Conservation (phyloP, 202 grass and related monocot species). For the Carex arenaria region DNA sequence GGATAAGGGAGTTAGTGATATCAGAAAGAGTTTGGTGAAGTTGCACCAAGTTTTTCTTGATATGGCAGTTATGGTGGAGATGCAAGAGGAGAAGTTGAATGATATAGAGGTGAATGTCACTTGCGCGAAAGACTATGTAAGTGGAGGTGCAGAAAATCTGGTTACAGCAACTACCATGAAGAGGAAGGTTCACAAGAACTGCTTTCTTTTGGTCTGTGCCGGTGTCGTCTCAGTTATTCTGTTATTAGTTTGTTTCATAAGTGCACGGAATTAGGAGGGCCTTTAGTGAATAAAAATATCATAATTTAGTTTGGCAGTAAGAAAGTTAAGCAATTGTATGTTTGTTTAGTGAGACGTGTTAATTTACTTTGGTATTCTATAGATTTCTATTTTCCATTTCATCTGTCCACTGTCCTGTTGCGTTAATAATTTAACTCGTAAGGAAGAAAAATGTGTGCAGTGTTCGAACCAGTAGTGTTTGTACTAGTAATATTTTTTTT, state of each 20-base stretch:
- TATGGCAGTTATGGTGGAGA: slow-evolving; percentile 42
- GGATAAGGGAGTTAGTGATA: slow-evolving; percentile 39
- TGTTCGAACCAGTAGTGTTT: not conserved
- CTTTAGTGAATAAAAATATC: not conserved
- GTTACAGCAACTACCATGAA: slow-evolving; percentile 24
- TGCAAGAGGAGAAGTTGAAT: slow-evolving; percentile 39
- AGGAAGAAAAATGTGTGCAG: not conserved
- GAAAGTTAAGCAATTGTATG: not conserved
- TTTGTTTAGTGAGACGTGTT: not conserved
- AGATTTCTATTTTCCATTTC: not conserved
- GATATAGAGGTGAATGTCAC: slow-evolving; percentile 41
- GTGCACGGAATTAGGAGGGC: slow-evolving; percentile 6
- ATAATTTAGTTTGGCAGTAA: not conserved
- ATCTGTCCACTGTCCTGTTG: not conserved
- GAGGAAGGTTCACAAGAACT: slow-evolving; percentile 26
- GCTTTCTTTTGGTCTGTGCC: slow-evolving; percentile 6
- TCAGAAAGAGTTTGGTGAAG: slow-evolving; percentile 40
- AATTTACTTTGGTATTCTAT: not conserved
- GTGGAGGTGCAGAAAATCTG: slow-evolving; percentile 31
- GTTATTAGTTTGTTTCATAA: slow-evolving; percentile 29
- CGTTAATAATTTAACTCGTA: not conserved
- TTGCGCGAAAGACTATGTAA: slow-evolving; percentile 31
- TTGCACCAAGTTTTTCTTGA: slow-evolving; percentile 46
- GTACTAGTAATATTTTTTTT: not conserved
- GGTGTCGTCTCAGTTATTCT: slow-evolving; percentile 18